Conservation (phyloP, 1,284 basidiomycete genomes). For the Austroboletus novae-zelandiae region DNA sequence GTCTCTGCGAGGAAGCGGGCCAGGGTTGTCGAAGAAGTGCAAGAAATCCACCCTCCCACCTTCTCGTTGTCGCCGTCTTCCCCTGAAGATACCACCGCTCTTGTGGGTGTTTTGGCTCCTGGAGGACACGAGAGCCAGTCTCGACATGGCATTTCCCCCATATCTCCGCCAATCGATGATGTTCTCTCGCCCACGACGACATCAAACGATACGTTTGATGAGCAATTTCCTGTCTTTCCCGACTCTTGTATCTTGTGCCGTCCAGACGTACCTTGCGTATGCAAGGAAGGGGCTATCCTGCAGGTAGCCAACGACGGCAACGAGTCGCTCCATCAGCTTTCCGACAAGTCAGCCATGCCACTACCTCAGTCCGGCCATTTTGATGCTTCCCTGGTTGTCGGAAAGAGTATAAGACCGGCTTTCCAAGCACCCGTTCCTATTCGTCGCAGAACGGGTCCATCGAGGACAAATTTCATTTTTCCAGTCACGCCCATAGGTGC, state of each 20-base stretch:
- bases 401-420: slow-evolving; percentile 62
- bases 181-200: slow-evolving; percentile 35
- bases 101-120: slow-evolving; percentile 6
- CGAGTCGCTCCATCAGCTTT: slow-evolving; percentile 9
- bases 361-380: slow-evolving; percentile 16
- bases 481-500: slow-evolving; percentile 38
- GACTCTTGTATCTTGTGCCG: slow-evolving; percentile 66
- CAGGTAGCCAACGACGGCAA: slow-evolving; percentile 30
- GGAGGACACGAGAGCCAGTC: slow-evolving; percentile 10
- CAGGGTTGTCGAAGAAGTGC: slow-evolving; percentile 35
- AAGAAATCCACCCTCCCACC: slow-evolving; percentile 25
- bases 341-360: slow-evolving; percentile 27
- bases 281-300: slow-evolving; percentile 60
- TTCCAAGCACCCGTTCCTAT: slow-evolving; percentile 78
- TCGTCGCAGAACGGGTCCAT: slow-evolving; percentile 48
- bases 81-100: slow-evolving; percentile 5
- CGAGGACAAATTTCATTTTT: slow-evolving; percentile 49
- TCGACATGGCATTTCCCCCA: slow-evolving; percentile 18
- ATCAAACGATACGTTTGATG: slow-evolving; percentile 21
- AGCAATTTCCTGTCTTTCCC: slow-evolving; percentile 32
- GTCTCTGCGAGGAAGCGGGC: slow-evolving; percentile 40
- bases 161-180: slow-evolving; percentile 26
- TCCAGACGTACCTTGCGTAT: slow-evolving; percentile 69
- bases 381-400: slow-evolving; percentile 13
- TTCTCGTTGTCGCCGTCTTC: slow-evolving; percentile 22